phyloP scores from a whole-genome alignment of 768 basidiomycete species.

The Russula virescens region DNA sequence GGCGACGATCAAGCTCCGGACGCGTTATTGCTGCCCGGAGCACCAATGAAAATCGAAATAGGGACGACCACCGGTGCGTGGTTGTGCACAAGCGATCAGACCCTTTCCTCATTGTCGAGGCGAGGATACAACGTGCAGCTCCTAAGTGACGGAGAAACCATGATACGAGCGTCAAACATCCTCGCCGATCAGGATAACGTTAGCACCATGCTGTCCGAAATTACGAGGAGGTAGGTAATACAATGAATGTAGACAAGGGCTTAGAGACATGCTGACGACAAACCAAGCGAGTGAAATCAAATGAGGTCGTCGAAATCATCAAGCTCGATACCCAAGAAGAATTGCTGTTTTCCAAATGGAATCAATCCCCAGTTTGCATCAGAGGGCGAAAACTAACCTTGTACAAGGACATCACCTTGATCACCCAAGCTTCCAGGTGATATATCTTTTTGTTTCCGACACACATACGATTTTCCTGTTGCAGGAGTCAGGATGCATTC shows the following conservation, averaged over 20 bases:
- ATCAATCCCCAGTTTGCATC: neutral
- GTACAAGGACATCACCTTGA: conserved; percentile 90
- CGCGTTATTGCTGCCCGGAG: neutral
- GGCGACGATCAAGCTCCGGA: neutral
- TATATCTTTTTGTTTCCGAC: conserved; percentile 90
- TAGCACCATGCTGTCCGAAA: neutral
- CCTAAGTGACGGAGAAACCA: neutral
- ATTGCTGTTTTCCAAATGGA: conserved; percentile 29
- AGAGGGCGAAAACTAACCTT: conserved; percentile 45
- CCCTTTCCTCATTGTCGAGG: conserved; percentile 11
- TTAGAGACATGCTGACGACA: neutral
- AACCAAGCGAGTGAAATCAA: conserved; percentile 1
- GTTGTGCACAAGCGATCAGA: neutral
- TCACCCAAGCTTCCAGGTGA: conserved; percentile 96
- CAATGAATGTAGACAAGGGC: neutral
- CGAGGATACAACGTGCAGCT: conserved; percentile 7
- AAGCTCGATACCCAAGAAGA: conserved; percentile 57
- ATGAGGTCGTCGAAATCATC: conserved; percentile 43
- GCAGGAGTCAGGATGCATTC: neutral
- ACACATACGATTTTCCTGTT: conserved; percentile 93
- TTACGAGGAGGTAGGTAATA: neutral
- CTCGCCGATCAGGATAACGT: neutral
- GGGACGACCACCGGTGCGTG: neutral
- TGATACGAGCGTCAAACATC: neutral
- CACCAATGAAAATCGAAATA: neutral